Percentiles rank a stretch among this genome's conserved stretches.
These are phyloP conservation scores for Candida quercuum DNA, from an alignment of 805 yeast species.

Conservation along the genomic window DNA sequence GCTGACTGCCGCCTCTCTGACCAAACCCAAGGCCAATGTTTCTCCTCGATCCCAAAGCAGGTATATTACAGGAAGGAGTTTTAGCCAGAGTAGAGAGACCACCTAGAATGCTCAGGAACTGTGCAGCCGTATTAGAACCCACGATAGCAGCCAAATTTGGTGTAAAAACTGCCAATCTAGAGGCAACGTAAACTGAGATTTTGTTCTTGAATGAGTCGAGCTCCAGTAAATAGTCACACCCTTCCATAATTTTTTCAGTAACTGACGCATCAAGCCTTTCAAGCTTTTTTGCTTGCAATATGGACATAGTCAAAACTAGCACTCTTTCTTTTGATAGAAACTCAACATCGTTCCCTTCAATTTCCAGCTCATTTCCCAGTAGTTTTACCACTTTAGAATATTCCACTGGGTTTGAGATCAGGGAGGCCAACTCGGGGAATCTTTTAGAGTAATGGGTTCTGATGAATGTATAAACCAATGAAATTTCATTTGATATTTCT, in stretches of 20 bases:
- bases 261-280: conserved; percentile 29
- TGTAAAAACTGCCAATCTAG: conserved; percentile 53
- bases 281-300: conserved; percentile 39
- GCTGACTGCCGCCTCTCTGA: conserved; percentile 45
- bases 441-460: conserved; percentile 49
- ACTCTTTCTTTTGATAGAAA: conserved; percentile 59
- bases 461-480: conserved; percentile 41
- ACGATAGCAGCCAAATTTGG: conserved; percentile 76
- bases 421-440: conserved; percentile 66
- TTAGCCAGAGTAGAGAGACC: conserved; percentile 59
- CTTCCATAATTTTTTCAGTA: conserved; percentile 32
- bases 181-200: conserved; percentile 51
- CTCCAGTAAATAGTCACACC: conserved; percentile 42
- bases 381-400: conserved; percentile 49
- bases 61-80: conserved; percentile 79
- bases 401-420: conserved; percentile 57
- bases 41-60: conserved; percentile 64
- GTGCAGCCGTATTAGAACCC: conserved; percentile 70
- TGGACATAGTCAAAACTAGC: conserved; percentile 70
- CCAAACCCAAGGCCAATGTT: conserved; percentile 35
- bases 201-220: conserved; percentile 37
- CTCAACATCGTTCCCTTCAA: conserved; percentile 17
- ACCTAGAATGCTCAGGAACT: conserved; percentile 62
- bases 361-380: conserved; percentile 43
- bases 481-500: conserved; percentile 51